These are phyloP conservation scores for Malus orientalis DNA, from an alignment of 306 rosid species.

Conservation along the genomic window DNA sequence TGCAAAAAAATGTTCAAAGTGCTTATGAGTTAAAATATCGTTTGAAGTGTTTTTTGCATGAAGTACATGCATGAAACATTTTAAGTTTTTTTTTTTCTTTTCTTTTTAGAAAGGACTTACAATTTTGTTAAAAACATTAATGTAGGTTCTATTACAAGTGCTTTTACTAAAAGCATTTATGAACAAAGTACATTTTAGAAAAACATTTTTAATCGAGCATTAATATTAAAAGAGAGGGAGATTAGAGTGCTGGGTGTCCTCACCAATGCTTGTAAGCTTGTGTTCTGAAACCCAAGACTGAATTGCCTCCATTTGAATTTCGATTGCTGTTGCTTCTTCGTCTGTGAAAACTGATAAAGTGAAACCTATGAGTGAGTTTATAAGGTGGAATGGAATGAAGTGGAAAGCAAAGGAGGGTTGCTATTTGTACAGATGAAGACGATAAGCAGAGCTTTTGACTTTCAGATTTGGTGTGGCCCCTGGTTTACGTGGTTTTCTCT, in stretches of 20 bases:
- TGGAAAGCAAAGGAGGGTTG: constrained; percentile 11
- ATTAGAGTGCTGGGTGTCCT: neutral
- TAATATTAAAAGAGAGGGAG: neutral
- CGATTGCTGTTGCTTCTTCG: neutral
- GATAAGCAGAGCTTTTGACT: neutral
- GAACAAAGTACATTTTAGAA: too few relatives aligned
- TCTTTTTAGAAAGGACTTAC: too few relatives aligned
- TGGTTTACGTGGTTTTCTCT: constrained; percentile 15
- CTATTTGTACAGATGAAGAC: constrained; percentile 15
- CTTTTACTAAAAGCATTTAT: too few relatives aligned
- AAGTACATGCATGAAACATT: neutral
- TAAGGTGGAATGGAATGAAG: neutral
- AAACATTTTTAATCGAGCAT: too few relatives aligned
- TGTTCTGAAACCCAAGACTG: constrained; percentile 67
- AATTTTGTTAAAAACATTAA: too few relatives aligned
- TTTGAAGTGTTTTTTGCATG: neutral
- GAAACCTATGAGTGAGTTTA: neutral
- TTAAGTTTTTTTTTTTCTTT: too few relatives aligned
- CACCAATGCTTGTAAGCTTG: constrained; percentile 77
- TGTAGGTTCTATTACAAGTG: too few relatives aligned
- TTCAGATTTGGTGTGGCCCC: constrained; percentile 26
- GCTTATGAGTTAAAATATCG: too few relatives aligned
- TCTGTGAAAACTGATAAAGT: neutral
- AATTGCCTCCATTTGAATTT: constrained; percentile 51
- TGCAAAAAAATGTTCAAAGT: too few relatives aligned